Evolutionary conservation across 1,139 yeast genomes (phyloP), one percentile per base, ranked within the genome.

Genomic region (Zygosaccharomyces sapae): DNA sequence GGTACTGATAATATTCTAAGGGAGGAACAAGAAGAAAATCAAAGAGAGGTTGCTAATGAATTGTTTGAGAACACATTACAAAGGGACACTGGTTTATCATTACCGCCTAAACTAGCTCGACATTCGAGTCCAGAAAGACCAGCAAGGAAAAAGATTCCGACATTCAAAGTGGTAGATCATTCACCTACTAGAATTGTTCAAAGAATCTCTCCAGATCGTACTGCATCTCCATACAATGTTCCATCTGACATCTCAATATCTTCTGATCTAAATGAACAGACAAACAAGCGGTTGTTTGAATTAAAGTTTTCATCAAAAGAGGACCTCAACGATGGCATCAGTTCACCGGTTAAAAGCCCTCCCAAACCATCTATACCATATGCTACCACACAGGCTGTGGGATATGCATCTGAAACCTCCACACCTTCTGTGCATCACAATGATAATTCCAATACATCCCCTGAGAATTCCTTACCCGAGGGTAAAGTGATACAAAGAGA

Each of bases 241-340:
- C 38, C 42, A 4, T 54, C 55, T n/a, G 57, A 54, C 41, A 45
- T 49, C 33, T 55, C 57, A 5, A 47, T 56, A 33, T 43, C 52
- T 7, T 55, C 58, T 8, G 54, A 55, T 22, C 44, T 49, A 10
- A 46, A 48, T 27, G 41, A 43, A 7, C 50, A 43, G 8, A 35
- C 50, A 5, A 51, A 55, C 41, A 49, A 50, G 22, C 44, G 59
- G 16, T 46, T 52, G 49, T 41, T 54, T 25, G 55, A 55, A 35
- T 36, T 56, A 19, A 48, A 47, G n/a, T 47, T 55, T 36, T 51
- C 53, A 3, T 55, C 60, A 9, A 54, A 55, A 25, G 59, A 56
- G 4, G 58, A 52, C 33, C 29, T 50, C 16, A 39, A 47, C n/a
- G 48, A 45, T 16, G 45, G 41, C 19, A 41, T 29, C 5, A 49